Conservation (phyloP, 2,329 filamentous ascomycete species). For the Ramularia endophylla region DNA sequence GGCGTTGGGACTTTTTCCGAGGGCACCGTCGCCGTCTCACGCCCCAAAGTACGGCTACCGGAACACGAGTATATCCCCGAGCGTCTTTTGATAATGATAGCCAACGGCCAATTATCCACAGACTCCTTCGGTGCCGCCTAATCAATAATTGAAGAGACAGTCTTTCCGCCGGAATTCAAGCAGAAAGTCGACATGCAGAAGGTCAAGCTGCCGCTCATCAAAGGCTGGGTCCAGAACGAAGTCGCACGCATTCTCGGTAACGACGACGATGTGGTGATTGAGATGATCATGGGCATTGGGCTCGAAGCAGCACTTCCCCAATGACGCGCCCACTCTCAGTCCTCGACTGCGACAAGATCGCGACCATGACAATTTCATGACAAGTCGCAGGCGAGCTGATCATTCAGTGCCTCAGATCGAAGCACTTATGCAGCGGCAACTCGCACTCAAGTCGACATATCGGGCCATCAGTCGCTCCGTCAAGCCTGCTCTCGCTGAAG, state of each 20-base stretch:
- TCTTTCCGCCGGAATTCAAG: slow-evolving; percentile 60
- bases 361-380: no score
- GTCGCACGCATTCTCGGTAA: slow-evolving; percentile 83
- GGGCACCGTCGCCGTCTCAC: no score
- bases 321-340: no score
- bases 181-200: slow-evolving; percentile 97
- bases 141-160: not conserved
- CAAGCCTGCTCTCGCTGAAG: slow-evolving; percentile 60
- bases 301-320: no score
- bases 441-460: slow-evolving; percentile 61
- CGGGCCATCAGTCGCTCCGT: slow-evolving; percentile 57
- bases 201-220: slow-evolving; percentile 96
- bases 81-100: slow-evolving; percentile 1
- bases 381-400: slow-evolving; percentile 42
- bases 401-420: slow-evolving; percentile 43
- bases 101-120: slow-evolving; percentile 4
- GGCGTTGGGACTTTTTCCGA: no score
- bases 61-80: no score
- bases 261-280: slow-evolving; percentile 94
- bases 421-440: slow-evolving; percentile 50
- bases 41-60: no score
- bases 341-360: no score
- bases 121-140: slow-evolving; percentile 5
- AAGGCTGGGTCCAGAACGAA: slow-evolving; percentile 94
- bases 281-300: slow-evolving; percentile 66